phyloP scores from a whole-genome alignment of 768 basidiomycete species.

The Lenzites betulinus region DNA sequence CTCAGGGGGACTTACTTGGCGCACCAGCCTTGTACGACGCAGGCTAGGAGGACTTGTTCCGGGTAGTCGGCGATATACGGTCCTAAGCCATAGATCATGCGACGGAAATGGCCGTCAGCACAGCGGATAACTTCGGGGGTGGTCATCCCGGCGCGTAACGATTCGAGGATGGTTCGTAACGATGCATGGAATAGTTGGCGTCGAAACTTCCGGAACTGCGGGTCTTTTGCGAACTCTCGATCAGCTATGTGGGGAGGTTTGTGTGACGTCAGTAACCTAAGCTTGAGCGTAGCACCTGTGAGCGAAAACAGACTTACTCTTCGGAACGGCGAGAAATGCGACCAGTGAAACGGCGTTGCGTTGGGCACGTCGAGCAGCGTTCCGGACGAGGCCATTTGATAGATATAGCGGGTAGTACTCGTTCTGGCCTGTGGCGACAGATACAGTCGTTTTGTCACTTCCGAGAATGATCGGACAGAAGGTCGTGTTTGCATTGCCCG shows the following conservation, averaged over 20 bases:
- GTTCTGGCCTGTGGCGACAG: constrained; percentile 28
- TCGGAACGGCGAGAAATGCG: constrained; percentile 35
- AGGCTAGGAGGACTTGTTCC: constrained; percentile 31
- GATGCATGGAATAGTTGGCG: constrained; percentile 1
- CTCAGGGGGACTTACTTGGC: constrained; percentile 13
- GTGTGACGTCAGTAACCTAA: no score
- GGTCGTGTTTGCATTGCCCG: neutral
- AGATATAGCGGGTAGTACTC: constrained; percentile 33
- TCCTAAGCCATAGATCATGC: constrained; percentile 31
- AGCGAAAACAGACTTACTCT: constrained; percentile 25
- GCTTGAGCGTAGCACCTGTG: no score
- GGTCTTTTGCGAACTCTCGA: neutral
- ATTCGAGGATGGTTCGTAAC: neutral
- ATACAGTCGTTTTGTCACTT: constrained; percentile 25
- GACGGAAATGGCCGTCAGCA: constrained; percentile 31
- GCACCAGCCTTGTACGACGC: constrained; percentile 28
- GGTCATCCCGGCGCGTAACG: constrained; percentile 4
- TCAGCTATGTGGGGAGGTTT: no score
- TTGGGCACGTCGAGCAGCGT: constrained; percentile 25
- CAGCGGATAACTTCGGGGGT: constrained; percentile 15
- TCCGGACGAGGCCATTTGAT: constrained; percentile 27
- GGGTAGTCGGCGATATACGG: constrained; percentile 38
- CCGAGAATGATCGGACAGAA: neutral
- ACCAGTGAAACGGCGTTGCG: constrained; percentile 20
- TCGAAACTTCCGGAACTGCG: constrained; percentile 1